Conservation (phyloP, 352 stramenopile genomes). For the Globisporangium nodosum region DNA sequence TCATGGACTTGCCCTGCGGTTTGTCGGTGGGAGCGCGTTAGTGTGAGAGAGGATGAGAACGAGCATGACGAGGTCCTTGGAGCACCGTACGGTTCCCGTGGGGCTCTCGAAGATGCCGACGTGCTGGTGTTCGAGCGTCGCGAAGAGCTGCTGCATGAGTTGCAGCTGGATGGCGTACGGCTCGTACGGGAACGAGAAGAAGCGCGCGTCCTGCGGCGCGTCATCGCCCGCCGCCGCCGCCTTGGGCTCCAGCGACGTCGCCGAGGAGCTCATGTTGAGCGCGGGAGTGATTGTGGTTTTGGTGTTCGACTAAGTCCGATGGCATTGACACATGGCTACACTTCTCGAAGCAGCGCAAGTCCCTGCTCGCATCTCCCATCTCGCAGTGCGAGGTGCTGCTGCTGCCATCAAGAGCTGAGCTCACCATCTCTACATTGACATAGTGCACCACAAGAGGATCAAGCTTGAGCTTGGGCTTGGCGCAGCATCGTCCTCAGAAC, state of each 20-base stretch:
- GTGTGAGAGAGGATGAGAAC: background rate
- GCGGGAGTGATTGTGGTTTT: too few relatives aligned
- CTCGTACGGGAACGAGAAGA: constrained; percentile 88
- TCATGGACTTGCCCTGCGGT: constrained; percentile 87
- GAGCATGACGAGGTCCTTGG: background rate
- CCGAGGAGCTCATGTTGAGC: background rate
- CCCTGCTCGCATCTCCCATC: too few relatives aligned
- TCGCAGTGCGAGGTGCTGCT: too few relatives aligned
- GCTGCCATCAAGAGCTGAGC: too few relatives aligned
- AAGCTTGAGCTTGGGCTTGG: too few relatives aligned
- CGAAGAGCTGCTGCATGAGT: constrained; percentile 85
- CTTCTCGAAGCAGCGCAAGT: too few relatives aligned
- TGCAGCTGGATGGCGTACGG: constrained; percentile 89
- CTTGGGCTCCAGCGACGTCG: background rate
- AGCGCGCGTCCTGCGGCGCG: constrained; percentile 31
- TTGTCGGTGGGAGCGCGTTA: background rate
- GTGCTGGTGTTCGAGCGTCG: constrained; percentile 72
- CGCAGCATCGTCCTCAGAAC: too few relatives aligned
- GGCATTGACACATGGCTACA: too few relatives aligned
- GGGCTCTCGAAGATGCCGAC: constrained; percentile 92
- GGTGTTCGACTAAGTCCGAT: background rate
- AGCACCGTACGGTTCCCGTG: constrained; percentile 68
- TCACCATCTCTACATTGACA: too few relatives aligned
- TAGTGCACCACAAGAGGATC: too few relatives aligned
- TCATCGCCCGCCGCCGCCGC: background rate